Percentiles rank a stretch among this genome's conserved stretches.
phyloP scores from a whole-genome alignment of 164 flowering plant genomes.

The Piper betle region DNA sequence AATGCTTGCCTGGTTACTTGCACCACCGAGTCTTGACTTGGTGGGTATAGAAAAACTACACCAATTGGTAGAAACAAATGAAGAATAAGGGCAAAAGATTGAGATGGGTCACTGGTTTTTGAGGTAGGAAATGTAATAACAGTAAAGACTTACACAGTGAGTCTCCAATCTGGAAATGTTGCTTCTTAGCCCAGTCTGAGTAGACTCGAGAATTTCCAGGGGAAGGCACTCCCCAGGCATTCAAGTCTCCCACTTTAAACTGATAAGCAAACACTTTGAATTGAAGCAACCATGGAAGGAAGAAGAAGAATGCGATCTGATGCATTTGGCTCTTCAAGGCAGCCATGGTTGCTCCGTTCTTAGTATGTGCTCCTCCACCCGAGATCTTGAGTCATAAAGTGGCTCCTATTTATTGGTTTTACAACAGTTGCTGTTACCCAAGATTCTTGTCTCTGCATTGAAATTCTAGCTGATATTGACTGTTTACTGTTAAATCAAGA shows the following conservation, averaged over 20 bases:
- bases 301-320: conserved; percentile 21
- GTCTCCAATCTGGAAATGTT: conserved; percentile 54
- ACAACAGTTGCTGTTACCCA: neutral
- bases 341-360: conserved; percentile 20
- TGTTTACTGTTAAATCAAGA: neutral
- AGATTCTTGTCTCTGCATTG: neutral
- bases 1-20: conserved; percentile 57
- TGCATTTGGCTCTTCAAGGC: conserved; percentile 9
- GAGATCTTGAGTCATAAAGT: neutral
- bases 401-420: neutral
- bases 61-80: neutral
- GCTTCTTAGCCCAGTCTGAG: conserved; percentile 54
- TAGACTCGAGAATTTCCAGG: conserved; percentile 45
- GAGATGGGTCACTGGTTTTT: too few relatives aligned
- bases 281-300: conserved; percentile 29
- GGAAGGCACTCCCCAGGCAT: conserved; percentile 86
- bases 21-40: conserved; percentile 87
- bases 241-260: conserved; percentile 79
- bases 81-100: neutral
- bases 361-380: neutral
- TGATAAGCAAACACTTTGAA: conserved; percentile 31
- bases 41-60: conserved; percentile 90
- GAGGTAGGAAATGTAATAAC: neutral
- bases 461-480: neutral
- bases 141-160: conserved; percentile 59